These are phyloP conservation scores for Cyberlindnera suaveolens DNA, from an alignment of 805 yeast genomes.

Conservation along the genomic window DNA sequence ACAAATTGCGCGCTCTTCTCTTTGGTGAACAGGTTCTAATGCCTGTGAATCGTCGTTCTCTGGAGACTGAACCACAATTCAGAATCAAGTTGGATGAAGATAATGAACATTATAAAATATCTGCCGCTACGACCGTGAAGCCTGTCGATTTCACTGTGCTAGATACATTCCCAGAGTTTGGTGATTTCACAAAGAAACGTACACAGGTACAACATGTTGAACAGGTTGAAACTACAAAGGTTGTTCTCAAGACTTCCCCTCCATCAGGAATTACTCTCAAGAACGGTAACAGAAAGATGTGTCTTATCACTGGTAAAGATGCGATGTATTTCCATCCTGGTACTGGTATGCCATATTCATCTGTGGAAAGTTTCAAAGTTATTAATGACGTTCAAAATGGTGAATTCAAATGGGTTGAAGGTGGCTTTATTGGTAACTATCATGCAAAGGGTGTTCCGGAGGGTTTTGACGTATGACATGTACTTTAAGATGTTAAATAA, in stretches of 20 bases:
- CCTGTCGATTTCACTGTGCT: slow-evolving; percentile 35
- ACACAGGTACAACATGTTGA: slow-evolving; percentile 19
- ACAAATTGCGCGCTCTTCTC: slow-evolving; percentile 22
- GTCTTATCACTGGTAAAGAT: slow-evolving; percentile 71
- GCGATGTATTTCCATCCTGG: slow-evolving; percentile 86
- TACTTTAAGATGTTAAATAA: background rate
- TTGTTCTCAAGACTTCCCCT: slow-evolving; percentile 57
- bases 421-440: slow-evolving; percentile 43
- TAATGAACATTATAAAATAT: background rate
- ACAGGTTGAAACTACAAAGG: slow-evolving; percentile 36
- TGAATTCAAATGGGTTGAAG: slow-evolving; percentile 47
- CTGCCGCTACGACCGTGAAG: slow-evolving; percentile 28
- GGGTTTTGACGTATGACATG: slow-evolving; percentile 48
- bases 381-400: slow-evolving; percentile 48
- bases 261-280: slow-evolving; percentile 71
- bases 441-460: slow-evolving; percentile 88
- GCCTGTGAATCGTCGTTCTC: slow-evolving; percentile 47
- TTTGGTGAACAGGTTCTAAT: slow-evolving; percentile 55
- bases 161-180: slow-evolving; percentile 47
- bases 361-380: slow-evolving; percentile 72
- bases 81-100: slow-evolving; percentile 29
- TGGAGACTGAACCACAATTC: slow-evolving; percentile 46
- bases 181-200: slow-evolving; percentile 43
- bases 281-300: slow-evolving; percentile 58
- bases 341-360: slow-evolving; percentile 80